These are phyloP conservation scores for Fusarium buxicola DNA, from an alignment of 2,329 filamentous ascomycete species.

Conservation along the genomic window DNA sequence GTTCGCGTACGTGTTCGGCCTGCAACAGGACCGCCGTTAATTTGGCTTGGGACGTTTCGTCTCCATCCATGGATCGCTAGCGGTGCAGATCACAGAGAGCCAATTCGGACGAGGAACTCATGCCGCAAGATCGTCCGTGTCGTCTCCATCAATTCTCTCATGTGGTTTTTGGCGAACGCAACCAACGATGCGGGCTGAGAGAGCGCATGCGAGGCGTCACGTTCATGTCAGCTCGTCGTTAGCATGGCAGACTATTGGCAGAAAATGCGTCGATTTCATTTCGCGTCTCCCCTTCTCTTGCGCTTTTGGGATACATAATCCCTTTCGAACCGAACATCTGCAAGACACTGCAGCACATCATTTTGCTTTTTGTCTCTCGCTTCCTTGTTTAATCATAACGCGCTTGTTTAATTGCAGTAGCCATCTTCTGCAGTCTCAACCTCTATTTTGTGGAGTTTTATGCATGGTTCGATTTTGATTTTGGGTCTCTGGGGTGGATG, in stretches of 20 bases:
- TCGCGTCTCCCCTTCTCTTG: constrained; percentile 1
- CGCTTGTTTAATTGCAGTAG: background rate
- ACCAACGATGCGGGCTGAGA: background rate
- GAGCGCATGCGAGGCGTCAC: background rate
- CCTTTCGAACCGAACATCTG: constrained; percentile 3
- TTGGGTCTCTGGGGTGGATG: background rate
- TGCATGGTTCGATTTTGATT: background rate
- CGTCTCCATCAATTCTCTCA: background rate
- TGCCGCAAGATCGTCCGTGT: constrained; percentile 2
- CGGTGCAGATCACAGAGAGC: constrained; percentile 34
- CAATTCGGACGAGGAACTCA: constrained; percentile 20
- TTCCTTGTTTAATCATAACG: background rate
- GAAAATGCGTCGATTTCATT: background rate
- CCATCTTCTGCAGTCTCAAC: constrained; percentile 1
- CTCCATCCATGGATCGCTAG: constrained; percentile 23
- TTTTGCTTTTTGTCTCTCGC: background rate
- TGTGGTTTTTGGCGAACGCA: constrained; percentile 12
- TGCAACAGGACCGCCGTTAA: constrained; percentile 29
- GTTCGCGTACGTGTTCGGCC: constrained; percentile 24
- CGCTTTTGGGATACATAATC: background rate
- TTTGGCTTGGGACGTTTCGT: constrained; percentile 31
- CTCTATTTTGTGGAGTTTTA: constrained; percentile 9
- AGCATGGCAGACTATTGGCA: constrained; percentile 1
- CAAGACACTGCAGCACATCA: constrained; percentile 1
- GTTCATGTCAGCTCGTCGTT: constrained; percentile 5